Conservation (phyloP, 768 basidiomycete species). For the Leccinum disarticulatum region DNA sequence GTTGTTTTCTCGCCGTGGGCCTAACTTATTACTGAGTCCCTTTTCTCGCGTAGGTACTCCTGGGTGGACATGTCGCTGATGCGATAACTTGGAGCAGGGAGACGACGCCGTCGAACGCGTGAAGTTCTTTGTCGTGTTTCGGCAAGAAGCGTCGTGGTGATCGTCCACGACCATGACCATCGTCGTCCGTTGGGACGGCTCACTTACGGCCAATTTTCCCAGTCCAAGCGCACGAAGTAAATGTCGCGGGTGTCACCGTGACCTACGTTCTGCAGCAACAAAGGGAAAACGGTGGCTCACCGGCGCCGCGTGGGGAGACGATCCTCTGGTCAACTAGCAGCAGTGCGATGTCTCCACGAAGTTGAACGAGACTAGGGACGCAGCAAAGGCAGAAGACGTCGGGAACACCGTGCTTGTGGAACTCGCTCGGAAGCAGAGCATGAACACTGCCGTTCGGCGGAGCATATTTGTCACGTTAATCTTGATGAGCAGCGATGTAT, state of each 20-base stretch:
- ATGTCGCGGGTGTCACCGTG: slow-evolving; percentile 59
- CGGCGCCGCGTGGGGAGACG: slow-evolving; percentile 93
- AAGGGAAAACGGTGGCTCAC: slow-evolving; percentile 99
- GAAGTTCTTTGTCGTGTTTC: slow-evolving; percentile 81
- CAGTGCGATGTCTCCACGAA: slow-evolving; percentile 36
- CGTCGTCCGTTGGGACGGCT: neutral
- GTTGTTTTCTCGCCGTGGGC: neutral
- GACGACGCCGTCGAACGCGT: slow-evolving; percentile 78
- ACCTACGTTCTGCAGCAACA: slow-evolving; percentile 72
- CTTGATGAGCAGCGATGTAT: slow-evolving; percentile 92
- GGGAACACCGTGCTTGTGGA: slow-evolving; percentile 53
- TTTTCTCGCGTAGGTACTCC: slow-evolving; percentile 24
- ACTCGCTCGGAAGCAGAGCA: slow-evolving; percentile 92
- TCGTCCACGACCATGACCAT: neutral
- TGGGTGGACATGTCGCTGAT: slow-evolving; percentile 32
- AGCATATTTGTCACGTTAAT: slow-evolving; percentile 77
- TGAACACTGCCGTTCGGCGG: slow-evolving; percentile 96
- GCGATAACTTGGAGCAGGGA: slow-evolving; percentile 43
- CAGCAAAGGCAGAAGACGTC: slow-evolving; percentile 32
- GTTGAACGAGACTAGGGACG: slow-evolving; percentile 25
- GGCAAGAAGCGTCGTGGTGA: slow-evolving; percentile 75
- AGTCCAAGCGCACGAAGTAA: too few relatives aligned
- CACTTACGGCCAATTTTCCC: too few relatives aligned
- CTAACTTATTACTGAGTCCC: neutral
- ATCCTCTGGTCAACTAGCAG: slow-evolving; percentile 79